Conservation (phyloP, 2,329 filamentous ascomycete genomes). For the Trichoderma atrobrunneum region DNA sequence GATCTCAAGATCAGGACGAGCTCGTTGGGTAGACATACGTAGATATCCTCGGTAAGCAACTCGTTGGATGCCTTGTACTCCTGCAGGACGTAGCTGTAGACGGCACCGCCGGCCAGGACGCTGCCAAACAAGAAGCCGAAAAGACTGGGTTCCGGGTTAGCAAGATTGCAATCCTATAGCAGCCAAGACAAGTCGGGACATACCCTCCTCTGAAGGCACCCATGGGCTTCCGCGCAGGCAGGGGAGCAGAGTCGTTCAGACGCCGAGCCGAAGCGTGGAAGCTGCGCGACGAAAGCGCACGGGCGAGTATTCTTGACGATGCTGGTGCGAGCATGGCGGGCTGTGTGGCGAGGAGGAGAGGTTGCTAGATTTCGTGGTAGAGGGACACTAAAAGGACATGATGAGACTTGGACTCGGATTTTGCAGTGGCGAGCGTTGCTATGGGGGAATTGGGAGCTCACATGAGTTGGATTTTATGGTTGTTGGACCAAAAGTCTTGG, state of each 20-base stretch:
- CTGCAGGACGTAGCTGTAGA: slow-evolving; percentile 90
- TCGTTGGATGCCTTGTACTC: slow-evolving; percentile 95
- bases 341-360: slow-evolving; percentile 1
- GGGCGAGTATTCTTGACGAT: slow-evolving; percentile 45
- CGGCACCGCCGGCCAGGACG: slow-evolving; percentile 71
- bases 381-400: slow-evolving; percentile 20
- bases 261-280: slow-evolving; percentile 54
- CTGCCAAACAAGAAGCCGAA: slow-evolving; percentile 90
- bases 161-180: slow-evolving; percentile 3
- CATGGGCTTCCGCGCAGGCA: slow-evolving; percentile 57
- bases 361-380: neutral
- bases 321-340: slow-evolving; percentile 37
- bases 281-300: slow-evolving; percentile 35
- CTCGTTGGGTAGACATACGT: slow-evolving; percentile 66
- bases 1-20: neutral
- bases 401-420: neutral
- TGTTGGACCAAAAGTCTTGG: neutral
- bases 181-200: slow-evolving; percentile 31
- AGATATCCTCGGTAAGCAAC: slow-evolving; percentile 91
- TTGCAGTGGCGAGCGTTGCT: neutral
- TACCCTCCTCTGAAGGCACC: slow-evolving; percentile 62
- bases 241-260: slow-evolving; percentile 43
- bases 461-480: slow-evolving; percentile 18
- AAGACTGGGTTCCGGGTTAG: slow-evolving; percentile 52
- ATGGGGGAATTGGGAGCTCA: slow-evolving; percentile 15